Conservation (phyloP, 2,329 filamentous ascomycete species). For the Aureobasidium sp. region DNA sequence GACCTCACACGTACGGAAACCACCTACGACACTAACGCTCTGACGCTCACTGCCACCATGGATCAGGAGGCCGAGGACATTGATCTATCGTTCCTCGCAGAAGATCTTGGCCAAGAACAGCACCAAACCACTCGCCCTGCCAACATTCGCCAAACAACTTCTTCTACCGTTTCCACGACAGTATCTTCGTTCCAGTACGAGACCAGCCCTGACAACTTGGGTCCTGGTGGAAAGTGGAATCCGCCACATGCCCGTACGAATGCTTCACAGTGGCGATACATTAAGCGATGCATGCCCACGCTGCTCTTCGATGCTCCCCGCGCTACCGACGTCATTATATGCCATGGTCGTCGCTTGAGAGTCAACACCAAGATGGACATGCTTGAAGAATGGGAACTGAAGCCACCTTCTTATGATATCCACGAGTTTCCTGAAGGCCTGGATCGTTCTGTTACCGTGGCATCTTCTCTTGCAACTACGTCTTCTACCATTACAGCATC, state of each 20-base stretch:
- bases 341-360: slow-evolving; percentile 34
- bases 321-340: slow-evolving; percentile 39
- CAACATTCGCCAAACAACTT: slow-evolving; percentile 21
- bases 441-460: neutral
- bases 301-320: slow-evolving; percentile 36
- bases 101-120: slow-evolving; percentile 18
- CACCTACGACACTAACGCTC: slow-evolving; percentile 10
- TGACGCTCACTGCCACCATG: neutral
- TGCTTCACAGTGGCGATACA: slow-evolving; percentile 36
- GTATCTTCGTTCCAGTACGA: slow-evolving; percentile 12
- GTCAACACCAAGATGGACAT: slow-evolving; percentile 36
- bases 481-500: neutral
- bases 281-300: slow-evolving; percentile 39
- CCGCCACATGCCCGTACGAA: slow-evolving; percentile 26
- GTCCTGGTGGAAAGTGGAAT: slow-evolving; percentile 27
- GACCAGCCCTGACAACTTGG: slow-evolving; percentile 23
- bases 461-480: slow-evolving; percentile 1
- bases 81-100: slow-evolving; percentile 27
- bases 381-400: slow-evolving; percentile 34
- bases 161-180: slow-evolving; percentile 20
- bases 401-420: slow-evolving; percentile 38
- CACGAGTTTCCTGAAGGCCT: slow-evolving; percentile 26
- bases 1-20: slow-evolving; percentile 12
- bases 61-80: slow-evolving; percentile 29
- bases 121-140: slow-evolving; percentile 16